phyloP scores from a whole-genome alignment of 805 yeast genomes.

The Osmozyma mogii region DNA sequence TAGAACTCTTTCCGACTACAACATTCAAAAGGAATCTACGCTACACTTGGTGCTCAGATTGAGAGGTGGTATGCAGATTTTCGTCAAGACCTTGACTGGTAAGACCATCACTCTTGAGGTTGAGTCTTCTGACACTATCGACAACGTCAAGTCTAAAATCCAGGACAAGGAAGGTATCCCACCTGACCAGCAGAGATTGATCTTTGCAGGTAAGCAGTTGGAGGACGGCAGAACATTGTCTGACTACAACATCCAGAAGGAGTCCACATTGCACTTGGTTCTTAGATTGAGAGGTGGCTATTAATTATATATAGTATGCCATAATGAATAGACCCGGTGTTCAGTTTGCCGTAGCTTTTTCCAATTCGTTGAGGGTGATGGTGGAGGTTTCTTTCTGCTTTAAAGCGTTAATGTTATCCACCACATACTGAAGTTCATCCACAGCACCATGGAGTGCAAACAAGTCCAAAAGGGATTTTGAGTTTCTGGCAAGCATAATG shows the following conservation, averaged over 20 bases:
- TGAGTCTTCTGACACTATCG: slow-evolving; percentile 1
- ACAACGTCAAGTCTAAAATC: slow-evolving; percentile 1
- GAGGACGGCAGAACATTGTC: slow-evolving; percentile 2
- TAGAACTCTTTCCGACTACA: slow-evolving; percentile 94
- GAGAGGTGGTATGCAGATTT: slow-evolving; percentile 76
- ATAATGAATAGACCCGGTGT: neutral
- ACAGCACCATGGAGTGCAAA: slow-evolving; percentile 10
- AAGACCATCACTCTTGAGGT: slow-evolving; percentile 1
- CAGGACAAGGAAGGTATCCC: slow-evolving; percentile 1
- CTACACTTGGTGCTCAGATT: slow-evolving; percentile 93
- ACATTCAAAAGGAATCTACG: slow-evolving; percentile 97
- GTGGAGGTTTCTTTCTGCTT: slow-evolving; percentile 13
- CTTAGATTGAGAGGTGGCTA: slow-evolving; percentile 2
- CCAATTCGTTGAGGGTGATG: slow-evolving; percentile 12
- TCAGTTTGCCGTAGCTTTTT: slow-evolving; percentile 1
- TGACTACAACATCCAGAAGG: neutral
- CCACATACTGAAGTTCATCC: slow-evolving; percentile 9
- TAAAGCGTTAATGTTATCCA: slow-evolving; percentile 10
- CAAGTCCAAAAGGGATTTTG: slow-evolving; percentile 14
- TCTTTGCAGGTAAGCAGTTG: slow-evolving; percentile 1
- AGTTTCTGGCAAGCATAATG: slow-evolving; percentile 36
- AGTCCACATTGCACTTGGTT: neutral
- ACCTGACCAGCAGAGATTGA: neutral
- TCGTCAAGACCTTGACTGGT: slow-evolving; percentile 30
- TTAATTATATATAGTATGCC: neutral